These are phyloP conservation scores for Cicer judaicum DNA, from an alignment of 306 rosid genomes.

Conservation along the genomic window DNA sequence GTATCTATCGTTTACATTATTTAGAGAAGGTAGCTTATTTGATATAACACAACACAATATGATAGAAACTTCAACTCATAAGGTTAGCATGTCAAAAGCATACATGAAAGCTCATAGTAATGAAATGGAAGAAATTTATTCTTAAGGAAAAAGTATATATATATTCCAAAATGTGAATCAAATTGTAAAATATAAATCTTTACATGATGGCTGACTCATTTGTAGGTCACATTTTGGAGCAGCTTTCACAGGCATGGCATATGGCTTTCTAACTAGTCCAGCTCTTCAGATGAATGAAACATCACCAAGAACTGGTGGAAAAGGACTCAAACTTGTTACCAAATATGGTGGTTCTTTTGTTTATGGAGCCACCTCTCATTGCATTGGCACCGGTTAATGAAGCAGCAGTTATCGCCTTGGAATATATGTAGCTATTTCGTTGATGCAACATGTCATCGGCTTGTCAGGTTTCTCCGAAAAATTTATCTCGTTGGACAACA, in stretches of 20 bases:
- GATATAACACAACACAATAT: neutral
- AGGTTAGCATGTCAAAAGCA: slow-evolving; percentile 2
- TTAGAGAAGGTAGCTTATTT: neutral
- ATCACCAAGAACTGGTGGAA: slow-evolving; percentile 56
- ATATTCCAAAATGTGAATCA: slow-evolving; percentile 11
- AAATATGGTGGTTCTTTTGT: slow-evolving; percentile 63
- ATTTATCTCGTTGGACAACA: no score
- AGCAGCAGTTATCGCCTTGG: slow-evolving; percentile 40
- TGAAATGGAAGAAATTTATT: neutral
- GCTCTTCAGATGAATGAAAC: slow-evolving; percentile 61
- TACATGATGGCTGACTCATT: slow-evolving; percentile 1
- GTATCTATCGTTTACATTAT: slow-evolving; percentile 55
- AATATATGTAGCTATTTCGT: slow-evolving; percentile 33
- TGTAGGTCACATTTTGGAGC: slow-evolving; percentile 88
- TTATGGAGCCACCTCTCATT: slow-evolving; percentile 74
- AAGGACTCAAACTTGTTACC: slow-evolving; percentile 71
- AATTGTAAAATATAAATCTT: slow-evolving; percentile 1
- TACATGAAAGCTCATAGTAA: slow-evolving; percentile 11
- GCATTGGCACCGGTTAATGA: slow-evolving; percentile 51
- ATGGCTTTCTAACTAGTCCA: slow-evolving; percentile 69
- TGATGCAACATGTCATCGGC: slow-evolving; percentile 29
- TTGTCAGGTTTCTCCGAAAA: no score
- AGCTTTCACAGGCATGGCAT: slow-evolving; percentile 73
- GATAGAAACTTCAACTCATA: slow-evolving; percentile 21
- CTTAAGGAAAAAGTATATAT: neutral